Conservation (phyloP, 345 rosid species). For the Limnanthes douglasii region DNA sequence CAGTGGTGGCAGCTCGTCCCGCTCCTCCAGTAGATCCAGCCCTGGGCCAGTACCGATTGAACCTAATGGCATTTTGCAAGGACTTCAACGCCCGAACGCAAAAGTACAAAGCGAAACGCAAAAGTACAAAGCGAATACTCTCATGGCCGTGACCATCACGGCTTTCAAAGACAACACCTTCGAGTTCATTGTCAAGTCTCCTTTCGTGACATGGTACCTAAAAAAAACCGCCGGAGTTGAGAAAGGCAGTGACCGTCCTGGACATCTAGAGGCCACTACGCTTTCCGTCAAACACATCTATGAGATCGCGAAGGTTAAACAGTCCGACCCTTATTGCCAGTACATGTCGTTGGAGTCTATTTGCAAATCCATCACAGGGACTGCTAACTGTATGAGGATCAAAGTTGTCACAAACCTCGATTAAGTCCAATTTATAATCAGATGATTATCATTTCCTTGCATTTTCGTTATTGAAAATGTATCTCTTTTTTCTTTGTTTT, state of each 20-base stretch:
- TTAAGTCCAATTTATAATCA: too few species aligned
- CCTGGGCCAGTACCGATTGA: conserved; percentile 76
- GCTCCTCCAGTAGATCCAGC: conserved; percentile 82
- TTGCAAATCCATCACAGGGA: conserved; percentile 65
- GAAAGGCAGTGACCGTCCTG: conserved; percentile 60
- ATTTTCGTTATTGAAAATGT: too few species aligned
- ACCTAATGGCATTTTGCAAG: conserved; percentile 94
- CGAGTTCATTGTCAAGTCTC: conserved; percentile 81
- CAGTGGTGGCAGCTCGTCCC: conserved; percentile 66
- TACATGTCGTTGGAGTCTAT: conserved; percentile 74
- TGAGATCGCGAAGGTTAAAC: conserved; percentile 94
- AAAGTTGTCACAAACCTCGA: conserved; percentile 70
- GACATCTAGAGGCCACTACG: conserved; percentile 59
- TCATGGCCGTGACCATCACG: conserved; percentile 77
- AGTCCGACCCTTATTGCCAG: conserved; percentile 81
- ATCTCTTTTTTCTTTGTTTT: neutral
- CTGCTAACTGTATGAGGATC: conserved; percentile 80
- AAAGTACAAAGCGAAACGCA: conserved; percentile 85
- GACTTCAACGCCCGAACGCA: conserved; percentile 95
- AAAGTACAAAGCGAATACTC: conserved; percentile 76
- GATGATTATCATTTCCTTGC: too few species aligned
- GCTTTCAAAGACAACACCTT: conserved; percentile 89
- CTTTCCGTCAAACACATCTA: conserved; percentile 52
- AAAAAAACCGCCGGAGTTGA: conserved; percentile 86
- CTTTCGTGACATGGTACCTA: conserved; percentile 70